Percentiles rank a stretch among this genome's conserved stretches.
phyloP scores from a whole-genome alignment of 352 stramenopile genomes.

The Paralagenidium karlingii region DNA sequence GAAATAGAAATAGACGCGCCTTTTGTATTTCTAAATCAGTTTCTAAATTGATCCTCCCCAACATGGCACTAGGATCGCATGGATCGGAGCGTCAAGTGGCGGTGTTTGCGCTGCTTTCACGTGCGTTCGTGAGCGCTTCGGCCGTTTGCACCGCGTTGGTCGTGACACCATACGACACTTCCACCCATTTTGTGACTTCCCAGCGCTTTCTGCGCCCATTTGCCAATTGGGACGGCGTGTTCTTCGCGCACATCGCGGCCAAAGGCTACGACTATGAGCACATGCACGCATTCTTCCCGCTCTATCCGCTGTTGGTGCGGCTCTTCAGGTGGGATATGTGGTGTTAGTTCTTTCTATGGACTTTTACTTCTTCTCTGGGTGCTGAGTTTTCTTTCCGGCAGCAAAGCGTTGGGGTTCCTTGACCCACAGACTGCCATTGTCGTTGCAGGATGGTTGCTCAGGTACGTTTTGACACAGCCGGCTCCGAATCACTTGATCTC shows the following conservation, averaged over 20 bases:
- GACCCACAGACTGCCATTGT: not conserved
- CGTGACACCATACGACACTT: conserved; percentile 61
- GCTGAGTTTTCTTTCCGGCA: too few relatives aligned
- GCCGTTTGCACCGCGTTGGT: conserved; percentile 24
- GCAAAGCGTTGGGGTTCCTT: too few relatives aligned
- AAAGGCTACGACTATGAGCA: conserved; percentile 80
- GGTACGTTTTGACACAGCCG: conserved; percentile 1
- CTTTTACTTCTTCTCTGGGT: too few relatives aligned
- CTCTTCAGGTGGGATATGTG: conserved; percentile 1
- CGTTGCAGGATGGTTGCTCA: conserved; percentile 7
- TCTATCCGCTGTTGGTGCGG: conserved; percentile 51
- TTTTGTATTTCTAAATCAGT: not conserved
- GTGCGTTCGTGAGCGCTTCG: conserved; percentile 29
- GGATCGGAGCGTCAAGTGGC: conserved; percentile 23
- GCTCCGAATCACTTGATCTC: too few relatives aligned
- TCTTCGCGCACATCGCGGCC: conserved; percentile 56
- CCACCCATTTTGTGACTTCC: conserved; percentile 16
- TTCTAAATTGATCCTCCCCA: too few relatives aligned
- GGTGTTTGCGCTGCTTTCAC: conserved; percentile 28
- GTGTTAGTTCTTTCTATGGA: not conserved
- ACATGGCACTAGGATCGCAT: too few relatives aligned
- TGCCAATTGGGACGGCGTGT: conserved; percentile 81
- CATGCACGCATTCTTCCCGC: conserved; percentile 72
- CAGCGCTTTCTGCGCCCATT: conserved; percentile 19
- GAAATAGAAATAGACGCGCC: too few relatives aligned